A percentile compares a stretch with the other conserved stretches of the same genome.
Conservation (phyloP, 2,329 filamentous ascomycete genomes). For the Botrytis aclada region DNA sequence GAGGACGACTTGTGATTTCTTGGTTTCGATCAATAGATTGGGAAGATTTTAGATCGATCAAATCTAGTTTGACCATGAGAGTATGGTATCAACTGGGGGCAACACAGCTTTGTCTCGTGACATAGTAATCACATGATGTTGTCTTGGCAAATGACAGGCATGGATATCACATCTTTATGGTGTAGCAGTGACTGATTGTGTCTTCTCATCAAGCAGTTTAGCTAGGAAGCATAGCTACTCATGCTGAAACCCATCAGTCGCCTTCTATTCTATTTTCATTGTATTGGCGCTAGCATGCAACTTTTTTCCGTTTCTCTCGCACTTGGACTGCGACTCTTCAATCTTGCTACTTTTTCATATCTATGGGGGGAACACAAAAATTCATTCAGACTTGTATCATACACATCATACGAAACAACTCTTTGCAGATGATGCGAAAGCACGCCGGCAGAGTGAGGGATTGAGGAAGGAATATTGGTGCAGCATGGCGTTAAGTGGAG, state of each 20-base stretch:
- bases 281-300: neutral
- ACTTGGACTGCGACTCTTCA: neutral
- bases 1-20: neutral
- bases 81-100: neutral
- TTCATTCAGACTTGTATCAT: slow-evolving; percentile 6
- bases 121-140: neutral
- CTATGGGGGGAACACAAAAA: neutral
- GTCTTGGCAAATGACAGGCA: neutral
- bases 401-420: slow-evolving; percentile 6
- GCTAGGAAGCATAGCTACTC: neutral
- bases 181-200: neutral
- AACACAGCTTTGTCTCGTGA: neutral
- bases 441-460: neutral
- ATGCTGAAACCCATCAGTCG: neutral
- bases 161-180: neutral
- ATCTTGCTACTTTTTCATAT: neutral
- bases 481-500: neutral
- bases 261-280: neutral
- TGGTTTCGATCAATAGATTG: neutral
- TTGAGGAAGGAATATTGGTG: neutral
- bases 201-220: neutral
- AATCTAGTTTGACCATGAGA: neutral
- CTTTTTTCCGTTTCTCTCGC: neutral
- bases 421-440: neutral
- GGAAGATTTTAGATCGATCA: neutral